A percentile compares a stretch with the other conserved stretches of the same genome.
phyloP scores from a whole-genome alignment of 2,329 filamentous ascomycete species.

The Aspergillus sp. region DNA sequence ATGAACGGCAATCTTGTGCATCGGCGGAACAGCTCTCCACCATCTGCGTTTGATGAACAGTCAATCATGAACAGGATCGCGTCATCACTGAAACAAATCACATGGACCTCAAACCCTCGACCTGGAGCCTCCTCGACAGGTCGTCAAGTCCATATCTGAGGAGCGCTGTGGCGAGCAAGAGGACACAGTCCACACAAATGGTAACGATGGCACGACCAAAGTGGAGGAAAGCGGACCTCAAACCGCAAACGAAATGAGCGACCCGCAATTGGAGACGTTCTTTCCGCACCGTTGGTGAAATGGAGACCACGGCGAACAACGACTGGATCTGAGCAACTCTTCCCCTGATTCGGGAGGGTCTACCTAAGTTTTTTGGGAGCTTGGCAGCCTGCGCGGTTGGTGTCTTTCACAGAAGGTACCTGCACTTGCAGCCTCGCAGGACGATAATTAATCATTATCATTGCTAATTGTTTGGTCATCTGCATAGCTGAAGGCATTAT shows the following conservation, averaged over 20 bases:
- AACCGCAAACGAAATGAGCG: slow-evolving; percentile 21
- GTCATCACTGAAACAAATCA: slow-evolving; percentile 7
- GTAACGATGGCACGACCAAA: slow-evolving; percentile 16
- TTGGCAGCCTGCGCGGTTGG: slow-evolving; percentile 7
- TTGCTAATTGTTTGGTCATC: not conserved
- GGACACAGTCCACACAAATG: slow-evolving; percentile 17
- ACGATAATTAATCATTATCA: not conserved
- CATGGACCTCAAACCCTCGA: slow-evolving; percentile 6
- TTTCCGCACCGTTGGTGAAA: slow-evolving; percentile 22
- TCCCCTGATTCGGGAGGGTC: slow-evolving; percentile 14
- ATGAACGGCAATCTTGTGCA: slow-evolving; percentile 6
- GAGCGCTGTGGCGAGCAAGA: slow-evolving; percentile 4
- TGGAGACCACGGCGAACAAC: slow-evolving; percentile 1
- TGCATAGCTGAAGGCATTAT: not conserved
- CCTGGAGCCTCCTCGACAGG: not conserved
- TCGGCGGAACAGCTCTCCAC: not conserved
- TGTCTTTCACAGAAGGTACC: not conserved
- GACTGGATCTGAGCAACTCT: slow-evolving; percentile 8
- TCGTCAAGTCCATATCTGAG: not conserved
- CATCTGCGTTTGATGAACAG: not conserved
- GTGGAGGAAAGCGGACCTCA: slow-evolving; percentile 19
- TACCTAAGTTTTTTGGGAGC: slow-evolving; percentile 8
- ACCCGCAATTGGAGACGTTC: slow-evolving; percentile 22
- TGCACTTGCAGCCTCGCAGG: not conserved
- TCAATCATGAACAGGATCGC: slow-evolving; percentile 1